Base-by-base conservation (phyloP, 257 asterid genomes). In the Nicotiana sylvestris region DNA sequence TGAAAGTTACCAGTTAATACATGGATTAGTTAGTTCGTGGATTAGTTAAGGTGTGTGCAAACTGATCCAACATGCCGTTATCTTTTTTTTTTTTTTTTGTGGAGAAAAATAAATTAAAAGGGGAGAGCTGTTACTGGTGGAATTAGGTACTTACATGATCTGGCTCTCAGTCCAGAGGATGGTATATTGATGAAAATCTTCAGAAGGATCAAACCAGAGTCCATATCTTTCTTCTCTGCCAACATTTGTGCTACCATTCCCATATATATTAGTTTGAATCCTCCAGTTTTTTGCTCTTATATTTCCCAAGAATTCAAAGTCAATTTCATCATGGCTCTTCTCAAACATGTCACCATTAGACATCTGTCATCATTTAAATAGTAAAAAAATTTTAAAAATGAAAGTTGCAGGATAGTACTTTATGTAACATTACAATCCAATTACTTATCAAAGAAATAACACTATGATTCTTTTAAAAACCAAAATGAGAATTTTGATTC, bases 211-310 rank as follows among this genome's bases (percentile, higher is more conserved):
- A 78, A 94, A 94, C 97, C 97, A 93, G 9, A 94, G 93, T 65
- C 91, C 96, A 51, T 91, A 93, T 92, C 97, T 87, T 83, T 94
- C 98, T 86, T 94, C 98, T 83, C 98, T 89, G 64, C 98, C 98
- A 49, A 81, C 18, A 72, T 58, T 87, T 27, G 97, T 93, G 90
- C 98, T 94, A 51, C 97, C 98, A 87, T 94, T 94, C 68, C 97
- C 98, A 85, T 94, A 94, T 51, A 94, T 82, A 72, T 94, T 94
- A 9, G 98, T 94, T 86, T 94, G 97, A 56, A 94, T 88, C 77
- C 97, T 92, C 97, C 97, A 94, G 29, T 93, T 86, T 79, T 90
- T 94, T n/a, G 95, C 97, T 74, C 96, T 90, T 78, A 93, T 89
- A 79, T 94, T 93, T 7, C 98, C 98, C 90, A 94, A 84, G 89